Evolutionary conservation across 1,284 basidiomycete species (phyloP), one percentile per base, ranked within the genome.

Genomic region (Microstroma glucosiphilum): DNA sequence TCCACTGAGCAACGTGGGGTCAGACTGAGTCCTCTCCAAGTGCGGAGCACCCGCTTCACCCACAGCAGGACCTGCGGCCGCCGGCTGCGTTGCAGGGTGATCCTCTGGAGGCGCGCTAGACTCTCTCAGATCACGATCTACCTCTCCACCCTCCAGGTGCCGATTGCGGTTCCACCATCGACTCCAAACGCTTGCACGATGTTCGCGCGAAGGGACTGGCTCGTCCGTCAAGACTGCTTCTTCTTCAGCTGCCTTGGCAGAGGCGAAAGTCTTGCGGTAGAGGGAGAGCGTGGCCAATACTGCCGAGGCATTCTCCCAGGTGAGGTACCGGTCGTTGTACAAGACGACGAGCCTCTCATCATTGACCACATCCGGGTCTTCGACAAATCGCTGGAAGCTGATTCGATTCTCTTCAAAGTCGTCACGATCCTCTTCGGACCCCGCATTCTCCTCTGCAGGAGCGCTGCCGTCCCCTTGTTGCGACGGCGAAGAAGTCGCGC

Each of bases 341-440:
- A 81, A 76, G 23, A 84, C 73, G 26, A 83, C 82, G 13, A 84
- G 74, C 40, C 80, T 71, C 13, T 81, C 78, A 64, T 83, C 81
- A 61, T 83, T 81, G 6, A 83, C 80, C n/a, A 84, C 69, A 2
- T 77, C 71, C 1, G 80, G 75, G 58, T 83, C 81, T 61, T 76
- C 69, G 56, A 83, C 78, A 69, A 85, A 85, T 17, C 78, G 77
- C 65, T 81, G 79, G 71, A 82, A 84, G 7, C 82, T 80, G n/a
- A 85, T 71, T 11, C 82, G 78, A 15, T 80, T 78, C n/a, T 78
- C 73, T 25, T 77, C 60, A 61, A 84, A 84, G 0, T 69, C 67
- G 2, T 76, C 69, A 6, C 76, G 72, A 59, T 73, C 70, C 56
- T 76, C 78, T 6, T 71, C 72, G 9, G 79, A 78, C 40, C 64